Conservation (phyloP, 495 filamentous ascomycete genomes). For the Pyrenula aspistea region DNA sequence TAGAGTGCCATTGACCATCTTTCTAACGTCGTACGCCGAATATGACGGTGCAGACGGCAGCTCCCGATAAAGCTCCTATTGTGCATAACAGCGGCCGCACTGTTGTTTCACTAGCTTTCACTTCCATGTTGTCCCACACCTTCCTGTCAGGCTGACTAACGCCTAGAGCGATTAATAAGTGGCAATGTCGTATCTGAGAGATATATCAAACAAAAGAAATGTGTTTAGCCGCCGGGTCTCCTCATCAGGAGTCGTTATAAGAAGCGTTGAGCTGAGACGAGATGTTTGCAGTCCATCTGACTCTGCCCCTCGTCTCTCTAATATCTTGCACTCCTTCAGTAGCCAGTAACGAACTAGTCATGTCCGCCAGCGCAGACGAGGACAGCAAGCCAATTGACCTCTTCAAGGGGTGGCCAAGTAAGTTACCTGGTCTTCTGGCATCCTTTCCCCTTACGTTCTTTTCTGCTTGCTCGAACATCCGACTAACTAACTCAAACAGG, state of each 20-base stretch:
- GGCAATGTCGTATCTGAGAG: not conserved
- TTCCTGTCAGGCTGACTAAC: not conserved
- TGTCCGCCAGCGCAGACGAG: not conserved
- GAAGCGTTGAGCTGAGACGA: not conserved
- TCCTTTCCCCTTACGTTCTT: not conserved
- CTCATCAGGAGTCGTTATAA: not conserved
- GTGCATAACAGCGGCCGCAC: slow-evolving; percentile 30
- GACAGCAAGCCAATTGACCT: not conserved
- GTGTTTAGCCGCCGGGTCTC: too few species aligned
- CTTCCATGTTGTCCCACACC: slow-evolving; percentile 19
- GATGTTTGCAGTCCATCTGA: too few species aligned
- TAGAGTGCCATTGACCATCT: slow-evolving; percentile 11
- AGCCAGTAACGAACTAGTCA: not conserved
- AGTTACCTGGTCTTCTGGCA: not conserved
- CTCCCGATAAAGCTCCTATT: slow-evolving; percentile 18
- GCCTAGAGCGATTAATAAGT: not conserved
- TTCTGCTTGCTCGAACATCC: too few species aligned
- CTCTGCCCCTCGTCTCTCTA: not conserved
- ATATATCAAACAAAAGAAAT: not conserved
- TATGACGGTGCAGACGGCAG: slow-evolving; percentile 12
- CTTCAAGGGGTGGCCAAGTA: not conserved
- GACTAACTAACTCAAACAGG: not conserved
- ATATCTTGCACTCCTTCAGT: not conserved
- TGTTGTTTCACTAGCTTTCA: slow-evolving; percentile 36
- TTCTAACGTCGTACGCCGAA: not conserved